Evolutionary conservation across 495 filamentous ascomycete genomes (phyloP).

Genomic region (Aspergillus nidulans): DNA sequence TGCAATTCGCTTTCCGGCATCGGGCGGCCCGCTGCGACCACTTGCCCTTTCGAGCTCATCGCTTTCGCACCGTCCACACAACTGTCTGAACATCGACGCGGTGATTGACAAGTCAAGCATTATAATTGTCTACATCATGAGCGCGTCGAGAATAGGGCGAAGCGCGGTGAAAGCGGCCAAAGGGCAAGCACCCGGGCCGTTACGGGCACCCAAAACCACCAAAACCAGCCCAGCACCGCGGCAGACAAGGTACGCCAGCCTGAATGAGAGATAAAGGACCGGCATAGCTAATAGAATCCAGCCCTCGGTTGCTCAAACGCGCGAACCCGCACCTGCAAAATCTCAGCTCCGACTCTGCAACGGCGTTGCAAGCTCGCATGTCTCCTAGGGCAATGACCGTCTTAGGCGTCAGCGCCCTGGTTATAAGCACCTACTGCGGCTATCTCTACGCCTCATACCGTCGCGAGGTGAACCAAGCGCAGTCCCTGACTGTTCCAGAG

Average conservation of each 20-base stretch:
- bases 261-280: background rate
- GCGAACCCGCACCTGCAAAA: constrained; percentile 21
- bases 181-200: constrained; percentile 9
- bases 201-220: constrained; percentile 3
- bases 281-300: constrained; percentile 5
- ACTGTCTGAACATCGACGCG: background rate
- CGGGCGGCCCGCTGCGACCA: background rate
- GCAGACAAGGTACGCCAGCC: background rate
- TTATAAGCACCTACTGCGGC: constrained; percentile 47
- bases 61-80: background rate
- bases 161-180: constrained; percentile 20
- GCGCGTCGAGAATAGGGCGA: constrained; percentile 19
- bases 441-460: constrained; percentile 48
- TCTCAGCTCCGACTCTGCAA: background rate
- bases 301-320: constrained; percentile 16
- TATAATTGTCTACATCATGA: constrained; percentile 12
- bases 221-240: constrained; percentile 3
- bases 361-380: constrained; percentile 16
- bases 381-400: constrained; percentile 35
- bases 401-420: constrained; percentile 43
- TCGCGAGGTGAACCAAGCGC: constrained; percentile 32
- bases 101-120: too few species aligned
- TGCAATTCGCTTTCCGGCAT: background rate
- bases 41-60: background rate
- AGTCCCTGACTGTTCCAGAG: constrained; percentile 35